phyloP scores from a whole-genome alignment of 768 basidiomycete species.

The Coprinellus aureogranulatus region DNA sequence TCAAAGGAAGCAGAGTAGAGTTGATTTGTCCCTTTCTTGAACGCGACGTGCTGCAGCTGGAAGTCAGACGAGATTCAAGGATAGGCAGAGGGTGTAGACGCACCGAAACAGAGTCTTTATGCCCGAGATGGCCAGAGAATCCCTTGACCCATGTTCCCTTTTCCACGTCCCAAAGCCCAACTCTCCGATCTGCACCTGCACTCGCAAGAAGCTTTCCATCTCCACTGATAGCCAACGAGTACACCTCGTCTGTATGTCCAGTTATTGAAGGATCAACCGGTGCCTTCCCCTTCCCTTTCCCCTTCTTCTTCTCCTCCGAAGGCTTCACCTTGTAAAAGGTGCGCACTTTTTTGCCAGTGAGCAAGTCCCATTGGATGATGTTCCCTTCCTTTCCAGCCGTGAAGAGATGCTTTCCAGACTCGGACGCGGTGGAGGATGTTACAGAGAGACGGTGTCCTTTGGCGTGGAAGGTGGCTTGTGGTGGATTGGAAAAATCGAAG shows the following conservation, averaged over 20 bases:
- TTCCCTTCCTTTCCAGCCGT: constrained; percentile 89
- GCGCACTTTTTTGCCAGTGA: constrained; percentile 55
- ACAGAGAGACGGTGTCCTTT: constrained; percentile 77
- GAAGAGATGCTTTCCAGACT: constrained; percentile 73
- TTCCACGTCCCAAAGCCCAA: constrained; percentile 86
- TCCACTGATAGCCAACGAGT: constrained; percentile 77
- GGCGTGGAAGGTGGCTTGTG: constrained; percentile 52
- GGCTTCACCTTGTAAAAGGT: constrained; percentile 61
- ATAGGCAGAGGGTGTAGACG: constrained; percentile 12
- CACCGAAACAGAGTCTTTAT: constrained; percentile 42
- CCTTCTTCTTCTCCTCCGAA: constrained; percentile 48
- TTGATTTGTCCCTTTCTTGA: constrained; percentile 74
- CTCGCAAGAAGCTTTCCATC: constrained; percentile 86
- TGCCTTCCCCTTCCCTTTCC: constrained; percentile 57
- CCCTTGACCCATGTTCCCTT: constrained; percentile 74
- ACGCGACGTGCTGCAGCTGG: constrained; percentile 54
- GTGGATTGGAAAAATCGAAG: constrained; percentile 53
- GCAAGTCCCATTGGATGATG: constrained; percentile 83
- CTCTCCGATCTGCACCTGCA: constrained; percentile 76
- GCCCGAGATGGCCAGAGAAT: constrained; percentile 77
- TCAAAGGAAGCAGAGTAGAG: constrained; percentile 80
- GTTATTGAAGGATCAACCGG: constrained; percentile 38
- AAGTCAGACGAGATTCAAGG: constrained; percentile 3
- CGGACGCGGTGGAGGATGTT: constrained; percentile 77
- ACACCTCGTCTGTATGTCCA: constrained; percentile 87